These are phyloP conservation scores for Solanum bukasovii DNA, from an alignment of 257 asterid species.

Conservation along the genomic window DNA sequence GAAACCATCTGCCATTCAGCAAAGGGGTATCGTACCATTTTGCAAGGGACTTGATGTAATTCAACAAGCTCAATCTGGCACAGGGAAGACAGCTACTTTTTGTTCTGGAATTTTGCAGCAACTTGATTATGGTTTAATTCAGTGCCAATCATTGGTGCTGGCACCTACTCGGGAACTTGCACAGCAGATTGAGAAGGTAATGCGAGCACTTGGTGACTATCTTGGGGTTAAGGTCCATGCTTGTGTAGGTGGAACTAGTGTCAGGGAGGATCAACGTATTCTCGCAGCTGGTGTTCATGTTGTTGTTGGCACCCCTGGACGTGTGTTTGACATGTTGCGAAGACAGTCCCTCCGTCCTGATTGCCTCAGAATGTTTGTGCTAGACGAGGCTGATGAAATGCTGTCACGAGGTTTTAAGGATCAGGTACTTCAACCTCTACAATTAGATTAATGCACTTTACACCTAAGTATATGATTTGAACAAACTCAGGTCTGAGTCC, in stretches of 20 bases:
- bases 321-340: constrained; percentile 74
- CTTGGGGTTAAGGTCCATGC: constrained; percentile 88
- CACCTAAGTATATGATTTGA: neutral
- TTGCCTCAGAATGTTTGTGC: constrained; percentile 58
- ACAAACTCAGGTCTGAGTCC: neutral
- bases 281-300: constrained; percentile 74
- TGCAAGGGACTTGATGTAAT: constrained; percentile 77
- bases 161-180: constrained; percentile 85
- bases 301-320: constrained; percentile 88
- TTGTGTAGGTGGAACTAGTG: constrained; percentile 85
- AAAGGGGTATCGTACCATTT: constrained; percentile 82
- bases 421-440: constrained; percentile 33
- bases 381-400: constrained; percentile 93
- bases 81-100: constrained; percentile 79
- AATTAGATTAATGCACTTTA: neutral
- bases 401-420: constrained; percentile 82
- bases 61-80: constrained; percentile 87
- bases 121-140: constrained; percentile 53
- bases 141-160: constrained; percentile 70
- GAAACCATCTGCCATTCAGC: constrained; percentile 93
- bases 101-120: constrained; percentile 80
- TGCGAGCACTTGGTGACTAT: constrained; percentile 86
- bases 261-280: constrained; percentile 77
- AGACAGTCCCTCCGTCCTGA: constrained; percentile 67
- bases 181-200: constrained; percentile 74